Evolutionary conservation across 768 basidiomycete genomes (phyloP), one percentile per base, ranked within the genome.

Genomic region (Thelephora ganbajun): DNA sequence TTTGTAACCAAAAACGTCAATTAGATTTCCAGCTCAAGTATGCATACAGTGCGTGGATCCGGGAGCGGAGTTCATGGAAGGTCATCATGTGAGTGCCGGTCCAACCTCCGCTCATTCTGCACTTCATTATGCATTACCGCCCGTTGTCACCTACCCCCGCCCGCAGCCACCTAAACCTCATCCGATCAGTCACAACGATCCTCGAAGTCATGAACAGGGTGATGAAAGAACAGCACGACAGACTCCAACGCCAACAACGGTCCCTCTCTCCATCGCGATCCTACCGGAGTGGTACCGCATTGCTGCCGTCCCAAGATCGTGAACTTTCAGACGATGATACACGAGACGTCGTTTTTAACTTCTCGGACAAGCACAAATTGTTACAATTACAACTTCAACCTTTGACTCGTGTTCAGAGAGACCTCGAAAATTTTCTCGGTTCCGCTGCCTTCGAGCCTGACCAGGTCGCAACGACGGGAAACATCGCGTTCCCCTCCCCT

Each of bases 1-100:
- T 7, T 48, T 48, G 57, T 16, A 53, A 23, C 43, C 53, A 23
- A 16, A 30, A 50, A 54, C 33, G 46, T 26, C 16, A 14, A 19
- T 7, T 48, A 77, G 79, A 86, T 58, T 88, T 87, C 56, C 84
- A 88, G 55, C 62, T 88, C 1, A 77, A 79, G 1, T 84, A 87
- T 57, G 79, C 83, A 35, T 69, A 71, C 35, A 67, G 70, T 46
- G 79, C 83, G 57, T 87, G 84, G 79, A 63, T 69, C 4, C 74
- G 80, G 51, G 80, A 87, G 54, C 76, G 75, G 37, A 65, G 69
- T 1, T 73, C 80, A 22, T 89, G 85, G 85, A 74, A 81, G 18
- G 65, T 75, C 13, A 82, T 89, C 49, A 78, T 89, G 39, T 41
- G 39, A 41, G 22, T 41, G 26, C 26, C 5, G 26, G 26, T 30